phyloP scores from a whole-genome alignment of 2,329 filamentous ascomycete genomes.

The Curvularia verruculosa region DNA sequence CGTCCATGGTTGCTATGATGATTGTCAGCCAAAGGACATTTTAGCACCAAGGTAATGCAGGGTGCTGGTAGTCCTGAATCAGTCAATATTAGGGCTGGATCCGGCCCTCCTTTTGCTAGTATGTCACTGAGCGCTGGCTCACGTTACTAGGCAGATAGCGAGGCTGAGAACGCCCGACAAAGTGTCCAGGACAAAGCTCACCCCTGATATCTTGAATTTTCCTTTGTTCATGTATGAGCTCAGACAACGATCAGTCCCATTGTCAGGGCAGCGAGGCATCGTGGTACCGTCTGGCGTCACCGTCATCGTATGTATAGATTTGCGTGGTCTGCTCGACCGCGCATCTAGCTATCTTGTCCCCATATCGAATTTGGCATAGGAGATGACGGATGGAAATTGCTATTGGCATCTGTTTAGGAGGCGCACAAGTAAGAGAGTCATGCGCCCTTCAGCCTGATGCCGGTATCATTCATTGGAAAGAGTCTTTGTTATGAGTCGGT shows the following conservation, averaged over 20 bases:
- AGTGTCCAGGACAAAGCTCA: background rate
- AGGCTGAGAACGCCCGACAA: background rate
- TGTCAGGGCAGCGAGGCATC: constrained; percentile 1
- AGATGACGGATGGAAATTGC: constrained; percentile 5
- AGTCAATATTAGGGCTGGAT: constrained; percentile 25
- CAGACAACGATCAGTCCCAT: constrained; percentile 4
- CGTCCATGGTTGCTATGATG: constrained; percentile 9
- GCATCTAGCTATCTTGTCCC: background rate
- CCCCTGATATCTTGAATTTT: background rate
- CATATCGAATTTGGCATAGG: background rate
- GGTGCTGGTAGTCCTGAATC: constrained; percentile 22
- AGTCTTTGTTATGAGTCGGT: background rate
- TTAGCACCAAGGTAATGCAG: constrained; percentile 25
- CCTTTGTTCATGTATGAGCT: constrained; percentile 12
- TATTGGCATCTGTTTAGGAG: constrained; percentile 14
- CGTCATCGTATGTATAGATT: constrained; percentile 1
- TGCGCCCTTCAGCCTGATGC: constrained; percentile 14
- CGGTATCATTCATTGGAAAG: background rate
- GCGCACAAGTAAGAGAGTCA: background rate
- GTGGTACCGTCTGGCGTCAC: constrained; percentile 6
- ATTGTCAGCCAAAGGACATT: constrained; percentile 20
- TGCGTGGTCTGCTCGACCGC: background rate
- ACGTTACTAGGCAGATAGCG: background rate
- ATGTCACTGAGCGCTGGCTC: background rate
- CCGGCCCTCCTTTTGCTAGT: constrained; percentile 17